Evolutionary conservation across 2,329 filamentous ascomycete genomes (phyloP).

Genomic region (Exophiala sideris): DNA sequence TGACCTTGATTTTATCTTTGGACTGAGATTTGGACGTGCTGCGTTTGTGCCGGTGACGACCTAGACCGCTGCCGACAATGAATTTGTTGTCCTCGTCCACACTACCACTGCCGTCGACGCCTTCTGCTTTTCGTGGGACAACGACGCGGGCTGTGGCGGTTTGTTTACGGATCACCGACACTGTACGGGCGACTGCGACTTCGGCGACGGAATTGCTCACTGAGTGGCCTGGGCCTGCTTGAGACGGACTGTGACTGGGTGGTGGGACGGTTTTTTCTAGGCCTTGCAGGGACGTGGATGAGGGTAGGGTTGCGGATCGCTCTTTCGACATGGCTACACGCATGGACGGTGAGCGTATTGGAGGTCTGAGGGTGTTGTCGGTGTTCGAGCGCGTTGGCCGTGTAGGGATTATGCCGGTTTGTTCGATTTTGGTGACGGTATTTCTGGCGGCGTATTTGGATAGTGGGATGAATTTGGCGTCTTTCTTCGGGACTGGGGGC

Average conservation of each 20-base stretch:
- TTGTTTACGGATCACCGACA: slow-evolving; percentile 26
- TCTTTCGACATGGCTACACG: slow-evolving; percentile 7
- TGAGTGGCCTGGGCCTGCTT: not conserved
- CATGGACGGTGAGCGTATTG: not conserved
- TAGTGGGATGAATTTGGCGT: slow-evolving; percentile 27
- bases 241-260: no score
- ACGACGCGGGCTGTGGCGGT: slow-evolving; percentile 21
- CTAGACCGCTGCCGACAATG: slow-evolving; percentile 2
- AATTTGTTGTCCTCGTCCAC: not conserved
- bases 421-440: slow-evolving; percentile 23
- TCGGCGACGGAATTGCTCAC: slow-evolving; percentile 9
- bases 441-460: slow-evolving; percentile 26
- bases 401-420: slow-evolving; percentile 16
- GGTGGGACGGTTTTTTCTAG: slow-evolving; percentile 20
- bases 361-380: slow-evolving; percentile 4
- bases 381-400: slow-evolving; percentile 17
- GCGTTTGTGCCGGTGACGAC: slow-evolving; percentile 19
- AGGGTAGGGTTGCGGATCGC: slow-evolving; percentile 18
- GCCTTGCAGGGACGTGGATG: slow-evolving; percentile 15
- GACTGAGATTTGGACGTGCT: slow-evolving; percentile 13
- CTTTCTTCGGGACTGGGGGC: slow-evolving; percentile 25
- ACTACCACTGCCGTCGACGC: not conserved
- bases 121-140: slow-evolving; percentile 11
- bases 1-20: slow-evolving; percentile 16
- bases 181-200: slow-evolving; percentile 25